Evolutionary conservation across 768 basidiomycete species (phyloP).

Genomic region (Russula sp.): DNA sequence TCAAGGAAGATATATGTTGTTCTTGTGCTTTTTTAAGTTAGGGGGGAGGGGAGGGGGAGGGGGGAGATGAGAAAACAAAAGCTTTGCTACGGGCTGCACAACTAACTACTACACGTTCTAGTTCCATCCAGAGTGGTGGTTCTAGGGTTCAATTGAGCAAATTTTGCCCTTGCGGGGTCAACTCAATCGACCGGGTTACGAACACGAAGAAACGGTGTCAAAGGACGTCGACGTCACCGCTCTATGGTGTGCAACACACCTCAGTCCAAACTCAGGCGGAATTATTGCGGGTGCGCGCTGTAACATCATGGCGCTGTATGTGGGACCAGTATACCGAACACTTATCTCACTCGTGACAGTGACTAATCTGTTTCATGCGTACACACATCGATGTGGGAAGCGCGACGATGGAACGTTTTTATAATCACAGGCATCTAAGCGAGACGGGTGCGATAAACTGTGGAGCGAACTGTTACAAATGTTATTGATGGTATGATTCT

Average conservation of each 20-base stretch:
- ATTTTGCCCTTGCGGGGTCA: neutral
- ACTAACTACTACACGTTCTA: too few species aligned
- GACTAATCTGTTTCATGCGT: neutral
- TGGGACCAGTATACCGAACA: neutral
- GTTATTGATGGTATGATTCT: constrained; percentile 9
- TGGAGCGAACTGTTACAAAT: neutral
- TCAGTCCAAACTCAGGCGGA: neutral
- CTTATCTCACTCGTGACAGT: neutral
- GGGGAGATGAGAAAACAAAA: neutral
- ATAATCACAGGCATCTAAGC: too few species aligned
- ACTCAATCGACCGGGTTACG: constrained; percentile 5
- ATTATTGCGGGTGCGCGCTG: neutral
- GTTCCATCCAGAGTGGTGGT: too few species aligned
- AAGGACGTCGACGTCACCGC: constrained; percentile 5
- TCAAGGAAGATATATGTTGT: neutral
- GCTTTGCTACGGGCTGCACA: too few species aligned
- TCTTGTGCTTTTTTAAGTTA: too few species aligned
- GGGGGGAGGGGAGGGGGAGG: too few species aligned
- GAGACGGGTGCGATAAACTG: neutral
- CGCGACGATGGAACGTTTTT: neutral
- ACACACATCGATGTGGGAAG: too few species aligned
- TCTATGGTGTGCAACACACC: neutral
- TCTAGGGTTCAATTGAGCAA: neutral
- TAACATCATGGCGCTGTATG: constrained; percentile 4
- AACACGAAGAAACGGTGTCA: neutral